Base-by-base conservation (phyloP, 345 rosid genomes). In the Lumnitzera littorea region DNA sequence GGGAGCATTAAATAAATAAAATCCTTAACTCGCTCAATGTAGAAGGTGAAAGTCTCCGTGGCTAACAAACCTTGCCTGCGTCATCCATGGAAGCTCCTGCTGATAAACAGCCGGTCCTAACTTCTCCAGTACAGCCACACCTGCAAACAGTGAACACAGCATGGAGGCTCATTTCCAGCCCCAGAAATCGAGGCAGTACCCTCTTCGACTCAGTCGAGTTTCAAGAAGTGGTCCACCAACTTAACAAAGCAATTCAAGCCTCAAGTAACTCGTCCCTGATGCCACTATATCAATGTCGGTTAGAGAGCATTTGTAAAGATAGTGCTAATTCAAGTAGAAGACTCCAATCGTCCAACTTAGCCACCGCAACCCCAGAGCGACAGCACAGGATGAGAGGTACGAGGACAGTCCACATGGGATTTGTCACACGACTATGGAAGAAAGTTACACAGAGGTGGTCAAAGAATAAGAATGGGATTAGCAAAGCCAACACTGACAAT, bases 181-280 rank as follows among this genome's bases (percentile, higher is more conserved):
- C 23, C 25, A 16, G 24, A 48, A n/a, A 15, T 63, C 69, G 66
- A 3, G 64, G 69, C 49, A 69, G 89, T 76, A 68, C 64, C 49
- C 74, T 84, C 51, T 80, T 68, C 14, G 80, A 81, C 74, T 77
- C 80, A 0, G 76, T 46, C 1, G 90, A 82, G 67, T 75, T 82
- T 62, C 61, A 51, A 29, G 79, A 82, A 0, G 58, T 84, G 51
- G 71, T 73, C 8, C 55, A 15, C 31, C 84, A 80, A 50, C 74
- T 85, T 61, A 78, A 76, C 78, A 74, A 58, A 67, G 87, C 71
- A 20, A 74, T 82, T 57, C 73, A 55, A 7, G 64, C 50, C 48
- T 50, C 78, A 0, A 53, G 36, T 0, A 13, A 56, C 15, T 67
- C 77, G 4, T 74, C 79, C 0, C 75, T 73, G 13, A 61, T 60